Percentiles rank a stretch among this genome's conserved stretches.
These are phyloP conservation scores for Digitaria exilis DNA, from an alignment of 202 grass and related monocot species.

Conservation along the genomic window DNA sequence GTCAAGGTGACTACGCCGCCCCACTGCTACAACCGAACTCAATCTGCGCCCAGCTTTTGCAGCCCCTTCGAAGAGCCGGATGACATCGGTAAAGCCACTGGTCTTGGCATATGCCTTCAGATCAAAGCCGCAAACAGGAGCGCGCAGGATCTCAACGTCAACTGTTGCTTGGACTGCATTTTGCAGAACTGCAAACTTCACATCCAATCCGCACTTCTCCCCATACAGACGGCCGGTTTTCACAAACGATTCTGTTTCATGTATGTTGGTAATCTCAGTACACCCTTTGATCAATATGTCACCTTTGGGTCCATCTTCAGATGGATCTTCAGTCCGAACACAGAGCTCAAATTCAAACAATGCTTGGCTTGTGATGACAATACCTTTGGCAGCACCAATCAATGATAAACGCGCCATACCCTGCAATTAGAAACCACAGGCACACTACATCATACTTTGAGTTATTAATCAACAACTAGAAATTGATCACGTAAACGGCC, in stretches of 20 bases:
- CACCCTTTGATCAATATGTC: constrained; percentile 36
- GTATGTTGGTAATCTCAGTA: constrained; percentile 4
- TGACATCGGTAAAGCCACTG: constrained; percentile 22
- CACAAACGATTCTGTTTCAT: neutral
- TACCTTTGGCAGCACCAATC: constrained; percentile 32
- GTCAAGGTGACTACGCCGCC: neutral
- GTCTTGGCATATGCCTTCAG: constrained; percentile 30
- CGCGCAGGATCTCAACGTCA: constrained; percentile 30
- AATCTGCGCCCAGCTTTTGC: neutral
- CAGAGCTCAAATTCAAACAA: constrained; percentile 31
- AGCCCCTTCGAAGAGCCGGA: constrained; percentile 7
- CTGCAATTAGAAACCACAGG: neutral
- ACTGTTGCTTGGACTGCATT: constrained; percentile 35
- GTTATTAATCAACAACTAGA: neutral
- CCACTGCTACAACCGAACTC: constrained; percentile 32
- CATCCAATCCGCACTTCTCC: constrained; percentile 33
- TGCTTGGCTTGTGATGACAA: constrained; percentile 21
- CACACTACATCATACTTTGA: neutral
- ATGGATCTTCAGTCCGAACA: neutral
- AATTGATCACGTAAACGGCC: neutral
- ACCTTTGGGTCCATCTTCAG: constrained; percentile 20
- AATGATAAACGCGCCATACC: constrained; percentile 29
- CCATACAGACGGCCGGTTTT: neutral
- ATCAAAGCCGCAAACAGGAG: constrained; percentile 28
- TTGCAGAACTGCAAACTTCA: constrained; percentile 6